Percentiles rank a stretch among this genome's conserved stretches.
These are phyloP conservation scores for Pedinophyceae sp. DNA, from an alignment of 139 green algal genomes.

Conservation along the genomic window DNA sequence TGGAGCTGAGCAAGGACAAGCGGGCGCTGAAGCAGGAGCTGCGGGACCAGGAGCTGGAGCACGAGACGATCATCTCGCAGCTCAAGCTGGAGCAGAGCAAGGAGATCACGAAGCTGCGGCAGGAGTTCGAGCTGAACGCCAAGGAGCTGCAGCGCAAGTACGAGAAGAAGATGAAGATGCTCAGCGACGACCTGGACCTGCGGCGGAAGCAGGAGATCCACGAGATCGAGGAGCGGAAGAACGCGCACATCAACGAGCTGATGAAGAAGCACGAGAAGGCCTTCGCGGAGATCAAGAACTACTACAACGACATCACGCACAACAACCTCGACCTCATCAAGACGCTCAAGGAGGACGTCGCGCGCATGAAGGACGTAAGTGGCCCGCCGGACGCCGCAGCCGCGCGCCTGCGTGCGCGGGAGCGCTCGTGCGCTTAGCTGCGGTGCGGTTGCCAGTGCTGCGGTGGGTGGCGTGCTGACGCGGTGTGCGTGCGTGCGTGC, in stretches of 20 bases:
- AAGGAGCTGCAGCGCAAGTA: conserved; percentile 61
- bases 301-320: conserved; percentile 87
- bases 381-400: too few relatives aligned
- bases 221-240: conserved; percentile 46
- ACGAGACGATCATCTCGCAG: conserved; percentile 54
- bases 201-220: conserved; percentile 41
- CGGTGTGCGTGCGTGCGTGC: too few relatives aligned
- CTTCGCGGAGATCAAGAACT: conserved; percentile 69
- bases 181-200: conserved; percentile 64
- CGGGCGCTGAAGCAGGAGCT: conserved; percentile 9
- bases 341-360: conserved; percentile 71
- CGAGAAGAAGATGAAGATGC: conserved; percentile 63
- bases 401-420: too few relatives aligned
- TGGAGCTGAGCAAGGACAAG: conserved; percentile 55
- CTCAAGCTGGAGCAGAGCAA: conserved; percentile 75
- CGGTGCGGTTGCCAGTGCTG: too few relatives aligned
- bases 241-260: conserved; percentile 72
- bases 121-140: conserved; percentile 68
- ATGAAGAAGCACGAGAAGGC: conserved; percentile 66
- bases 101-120: conserved; percentile 70
- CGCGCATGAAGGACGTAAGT: conserved; percentile 81
- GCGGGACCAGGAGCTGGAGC: conserved; percentile 45
- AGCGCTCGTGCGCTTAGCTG: too few relatives aligned
- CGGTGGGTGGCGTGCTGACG: too few relatives aligned
- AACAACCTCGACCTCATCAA: conserved; percentile 92